Base-by-base conservation (phyloP, 176 grass and related monocot species). In the Chrysopogon serrulatus region DNA sequence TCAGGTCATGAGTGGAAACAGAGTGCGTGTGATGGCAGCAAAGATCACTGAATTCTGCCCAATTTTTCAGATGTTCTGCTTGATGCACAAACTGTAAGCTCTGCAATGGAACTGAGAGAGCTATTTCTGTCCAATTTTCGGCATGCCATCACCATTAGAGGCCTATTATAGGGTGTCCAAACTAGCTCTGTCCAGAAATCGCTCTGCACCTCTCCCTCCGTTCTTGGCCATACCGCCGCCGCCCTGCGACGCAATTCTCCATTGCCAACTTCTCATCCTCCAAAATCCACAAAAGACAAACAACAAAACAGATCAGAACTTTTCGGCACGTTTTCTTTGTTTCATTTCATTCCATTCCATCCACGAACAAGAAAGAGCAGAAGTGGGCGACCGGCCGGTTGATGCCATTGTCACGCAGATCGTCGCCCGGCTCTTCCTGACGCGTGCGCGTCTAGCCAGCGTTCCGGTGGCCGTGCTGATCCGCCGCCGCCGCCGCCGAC, bases 161-260 rank as follows among this genome's bases (percentile, higher is more conserved):
- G 19, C 70, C 63, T 63, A 86, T 51, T 86, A 79, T 79, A 79
- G 76, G 9, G 6, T 8, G 23, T 15, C 15, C 51, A 21, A 64
- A 68, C 42, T 24, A 51, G 8, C 70, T 80, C 62, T 60, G 60
- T 34, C 83, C 90, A 77, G 71, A 68, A 80, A 87, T 92, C 61
- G 73, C 84, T 90, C 84, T 40, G 21, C 27, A 48, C 91, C 90
- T 44, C 79, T 68, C 32, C 74, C 35, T 90, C 37, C 26, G 51
- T 34, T 49, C 60, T 51, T 80, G 60, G 68, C 23, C 68, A 56
- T n/a, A 0, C 21, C 10, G 21, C 51, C 51, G 21, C 27, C 10
- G 60, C 60, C n/a, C n/a, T n/a, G 11, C 10, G 2, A 31, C 64
- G 70, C 48, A 27, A 80, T 44, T 59, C 51, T 71, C 71, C 42